A percentile compares a stretch with the other conserved stretches of the same genome.
Evolutionary conservation across 345 rosid species (phyloP).

Genomic region (Linum lewisii): DNA sequence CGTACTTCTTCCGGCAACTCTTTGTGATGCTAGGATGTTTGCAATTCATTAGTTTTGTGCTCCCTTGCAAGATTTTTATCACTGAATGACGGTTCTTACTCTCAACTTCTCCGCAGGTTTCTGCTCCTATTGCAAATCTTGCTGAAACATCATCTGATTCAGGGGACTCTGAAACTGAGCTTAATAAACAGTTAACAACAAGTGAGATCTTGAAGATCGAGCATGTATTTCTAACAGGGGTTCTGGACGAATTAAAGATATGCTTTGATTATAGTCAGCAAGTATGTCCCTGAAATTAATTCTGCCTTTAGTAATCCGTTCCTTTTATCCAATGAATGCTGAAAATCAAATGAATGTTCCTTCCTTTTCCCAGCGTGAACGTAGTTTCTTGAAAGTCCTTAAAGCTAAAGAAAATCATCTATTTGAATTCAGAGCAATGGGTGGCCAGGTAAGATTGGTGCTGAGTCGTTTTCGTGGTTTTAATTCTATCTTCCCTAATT

Average conservation of each 20-base stretch:
- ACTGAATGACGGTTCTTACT: background rate
- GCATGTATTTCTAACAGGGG: conserved; percentile 66
- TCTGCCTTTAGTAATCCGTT: conserved; percentile 9
- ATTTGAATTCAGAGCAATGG: conserved; percentile 82
- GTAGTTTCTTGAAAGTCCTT: conserved; percentile 56
- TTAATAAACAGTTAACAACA: conserved; percentile 26
- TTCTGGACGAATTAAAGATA: conserved; percentile 84
- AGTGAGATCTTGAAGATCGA: conserved; percentile 40
- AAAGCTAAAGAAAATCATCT: conserved; percentile 63
- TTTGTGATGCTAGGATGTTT: background rate
- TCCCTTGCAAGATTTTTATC: background rate
- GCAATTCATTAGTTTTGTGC: background rate
- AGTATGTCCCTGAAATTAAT: conserved; percentile 31
- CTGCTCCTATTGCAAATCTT: conserved; percentile 72
- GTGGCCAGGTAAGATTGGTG: conserved; percentile 67
- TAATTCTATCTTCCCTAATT: conserved; percentile 12
- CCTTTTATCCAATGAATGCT: conserved; percentile 13
- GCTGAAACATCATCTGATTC: conserved; percentile 83
- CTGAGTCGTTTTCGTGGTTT: conserved; percentile 6
- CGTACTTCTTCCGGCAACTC: background rate
- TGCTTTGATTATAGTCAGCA: conserved; percentile 53
- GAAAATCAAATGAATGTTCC: conserved; percentile 23
- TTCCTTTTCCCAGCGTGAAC: conserved; percentile 37
- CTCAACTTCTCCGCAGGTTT: conserved; percentile 39
- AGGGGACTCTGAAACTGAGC: conserved; percentile 61